Conservation (phyloP, 129 eudicot species). For the Sambucus nigra region DNA sequence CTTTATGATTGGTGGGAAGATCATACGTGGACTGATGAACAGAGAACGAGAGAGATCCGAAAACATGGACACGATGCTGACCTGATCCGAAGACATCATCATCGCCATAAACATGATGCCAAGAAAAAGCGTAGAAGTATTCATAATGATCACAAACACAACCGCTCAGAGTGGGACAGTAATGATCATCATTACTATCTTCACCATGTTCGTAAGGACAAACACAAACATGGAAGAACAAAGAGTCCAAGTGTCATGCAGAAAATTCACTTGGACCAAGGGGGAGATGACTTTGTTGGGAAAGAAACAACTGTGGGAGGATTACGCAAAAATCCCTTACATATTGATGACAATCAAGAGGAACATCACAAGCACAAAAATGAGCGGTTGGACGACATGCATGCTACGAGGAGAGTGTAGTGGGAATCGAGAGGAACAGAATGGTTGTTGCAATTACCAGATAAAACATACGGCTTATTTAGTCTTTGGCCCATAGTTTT, state of each 20-base stretch:
- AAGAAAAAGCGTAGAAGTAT: slow-evolving; percentile 25
- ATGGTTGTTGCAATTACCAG: no score
- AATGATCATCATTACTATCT: slow-evolving; percentile 32
- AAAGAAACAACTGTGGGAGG: slow-evolving; percentile 24
- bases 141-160: slow-evolving; percentile 28
- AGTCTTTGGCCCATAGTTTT: no score
- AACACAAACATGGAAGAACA: slow-evolving; percentile 44
- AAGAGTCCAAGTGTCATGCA: slow-evolving; percentile 22
- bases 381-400: slow-evolving; percentile 20
- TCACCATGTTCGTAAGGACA: slow-evolving; percentile 58
- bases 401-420: slow-evolving; percentile 25
- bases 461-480: no score
- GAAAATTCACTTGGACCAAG: slow-evolving; percentile 20
- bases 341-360: slow-evolving; percentile 20
- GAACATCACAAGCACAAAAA: slow-evolving; percentile 20
- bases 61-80: slow-evolving; percentile 19
- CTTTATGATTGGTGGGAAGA: slow-evolving; percentile 95
- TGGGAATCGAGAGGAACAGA: neutral
- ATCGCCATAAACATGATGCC: slow-evolving; percentile 35
- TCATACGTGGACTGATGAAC: slow-evolving; percentile 35
- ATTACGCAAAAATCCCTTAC: slow-evolving; percentile 10
- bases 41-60: slow-evolving; percentile 14
- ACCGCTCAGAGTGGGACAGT: slow-evolving; percentile 18
- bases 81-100: slow-evolving; percentile 19
- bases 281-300: slow-evolving; percentile 27